Conservation (phyloP, 2,329 filamentous ascomycete species). For the Albophoma yamanashiensis region DNA sequence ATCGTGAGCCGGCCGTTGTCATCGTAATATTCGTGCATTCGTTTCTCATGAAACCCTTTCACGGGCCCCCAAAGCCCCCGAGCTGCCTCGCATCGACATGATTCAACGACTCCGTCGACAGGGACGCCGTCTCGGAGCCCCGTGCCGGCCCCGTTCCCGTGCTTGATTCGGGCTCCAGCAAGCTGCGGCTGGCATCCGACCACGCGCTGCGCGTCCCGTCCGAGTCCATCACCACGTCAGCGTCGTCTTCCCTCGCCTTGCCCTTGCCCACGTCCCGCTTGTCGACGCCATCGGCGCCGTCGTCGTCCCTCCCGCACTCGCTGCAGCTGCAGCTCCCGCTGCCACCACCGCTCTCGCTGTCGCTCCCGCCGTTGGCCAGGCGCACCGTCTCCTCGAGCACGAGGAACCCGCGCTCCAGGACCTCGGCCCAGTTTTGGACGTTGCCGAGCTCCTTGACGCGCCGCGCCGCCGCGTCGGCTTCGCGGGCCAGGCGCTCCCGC, state of each 20-base stretch:
- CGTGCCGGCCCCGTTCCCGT: slow-evolving; percentile 20
- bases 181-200: slow-evolving; percentile 26
- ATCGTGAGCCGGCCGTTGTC: background rate
- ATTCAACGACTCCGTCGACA: slow-evolving; percentile 19
- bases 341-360: slow-evolving; percentile 14
- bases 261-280: slow-evolving; percentile 2
- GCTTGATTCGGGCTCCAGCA: slow-evolving; percentile 25
- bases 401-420: slow-evolving; percentile 59
- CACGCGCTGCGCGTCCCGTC: slow-evolving; percentile 14
- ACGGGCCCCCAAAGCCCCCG: background rate
- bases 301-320: slow-evolving; percentile 20
- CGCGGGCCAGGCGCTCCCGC: slow-evolving; percentile 52
- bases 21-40: background rate
- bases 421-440: slow-evolving; percentile 81
- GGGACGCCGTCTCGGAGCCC: slow-evolving; percentile 26
- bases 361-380: slow-evolving; percentile 30
- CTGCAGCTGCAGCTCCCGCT: slow-evolving; percentile 31
- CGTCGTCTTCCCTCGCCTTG: slow-evolving; percentile 7
- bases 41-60: background rate
- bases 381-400: slow-evolving; percentile 55
- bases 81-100: slow-evolving; percentile 1
- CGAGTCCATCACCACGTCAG: slow-evolving; percentile 12
- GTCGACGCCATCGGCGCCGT: slow-evolving; percentile 2
- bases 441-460: slow-evolving; percentile 70
- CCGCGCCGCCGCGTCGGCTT: slow-evolving; percentile 51